Conservation (phyloP, 2,329 filamentous ascomycete species). For the Pezicula carpinea region DNA sequence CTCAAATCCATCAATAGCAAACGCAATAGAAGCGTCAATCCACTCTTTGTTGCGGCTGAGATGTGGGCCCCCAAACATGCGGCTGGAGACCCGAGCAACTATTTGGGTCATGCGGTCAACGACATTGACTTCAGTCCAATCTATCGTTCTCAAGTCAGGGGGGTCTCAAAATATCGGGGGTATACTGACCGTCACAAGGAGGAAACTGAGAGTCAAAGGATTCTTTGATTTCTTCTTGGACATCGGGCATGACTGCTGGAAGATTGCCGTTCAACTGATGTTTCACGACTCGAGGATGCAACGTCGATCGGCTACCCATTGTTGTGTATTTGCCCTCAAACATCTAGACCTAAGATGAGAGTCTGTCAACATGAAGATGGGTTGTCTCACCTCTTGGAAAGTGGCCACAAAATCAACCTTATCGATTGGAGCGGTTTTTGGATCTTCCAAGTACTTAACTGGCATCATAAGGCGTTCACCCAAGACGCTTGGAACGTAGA, state of each 20-base stretch:
- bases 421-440: background rate
- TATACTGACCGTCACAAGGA: background rate
- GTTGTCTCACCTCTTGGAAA: background rate
- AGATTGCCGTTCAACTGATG: background rate
- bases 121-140: no score
- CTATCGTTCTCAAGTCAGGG: background rate
- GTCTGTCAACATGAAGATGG: background rate
- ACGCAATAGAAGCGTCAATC: conserved; percentile 3
- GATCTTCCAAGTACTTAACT: background rate
- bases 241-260: background rate
- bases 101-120: background rate
- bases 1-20: background rate
- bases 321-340: background rate
- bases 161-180: background rate
- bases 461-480: background rate
- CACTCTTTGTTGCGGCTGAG: conserved; percentile 3
- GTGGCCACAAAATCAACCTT: background rate
- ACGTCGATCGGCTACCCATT: background rate
- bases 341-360: no score
- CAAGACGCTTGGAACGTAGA: background rate
- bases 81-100: background rate
- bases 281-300: background rate
- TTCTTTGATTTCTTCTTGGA: background rate
- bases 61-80: conserved; percentile 3
- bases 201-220: background rate